These are phyloP conservation scores for Parasitella parasitica DNA, from an alignment of 371 early-diverging fungal species.

Conservation along the genomic window DNA sequence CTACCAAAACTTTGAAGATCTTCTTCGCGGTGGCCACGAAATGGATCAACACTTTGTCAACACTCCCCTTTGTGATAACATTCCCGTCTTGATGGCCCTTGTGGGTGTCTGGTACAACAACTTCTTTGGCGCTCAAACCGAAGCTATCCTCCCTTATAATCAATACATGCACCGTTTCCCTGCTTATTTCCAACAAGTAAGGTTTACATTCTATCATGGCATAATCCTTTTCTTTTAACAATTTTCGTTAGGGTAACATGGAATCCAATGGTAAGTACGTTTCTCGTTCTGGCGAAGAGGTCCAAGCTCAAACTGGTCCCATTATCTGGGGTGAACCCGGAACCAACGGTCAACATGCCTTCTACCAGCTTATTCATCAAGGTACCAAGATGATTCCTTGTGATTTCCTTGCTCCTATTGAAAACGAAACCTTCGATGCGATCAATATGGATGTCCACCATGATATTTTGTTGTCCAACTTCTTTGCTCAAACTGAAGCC, in stretches of 20 bases:
- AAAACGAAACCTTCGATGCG: slow-evolving; percentile 89
- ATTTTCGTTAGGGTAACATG: slow-evolving; percentile 88
- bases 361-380: slow-evolving; percentile 99
- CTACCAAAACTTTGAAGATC: slow-evolving; percentile 91
- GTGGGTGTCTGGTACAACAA: slow-evolving; percentile 99
- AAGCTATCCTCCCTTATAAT: slow-evolving; percentile 98
- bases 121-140: slow-evolving; percentile 93
- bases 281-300: slow-evolving; percentile 75
- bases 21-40: slow-evolving; percentile 92
- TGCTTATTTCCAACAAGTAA: slow-evolving; percentile 96
- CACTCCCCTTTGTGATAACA: slow-evolving; percentile 85
- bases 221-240: neutral
- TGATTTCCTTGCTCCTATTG: slow-evolving; percentile 96
- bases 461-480: slow-evolving; percentile 96
- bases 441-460: slow-evolving; percentile 81
- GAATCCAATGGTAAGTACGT: slow-evolving; percentile 99
- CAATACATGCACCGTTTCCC: slow-evolving; percentile 97
- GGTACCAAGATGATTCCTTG: slow-evolving; percentile 95
- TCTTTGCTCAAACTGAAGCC: slow-evolving; percentile 98
- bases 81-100: slow-evolving; percentile 91
- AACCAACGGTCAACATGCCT: slow-evolving; percentile 99
- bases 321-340: slow-evolving; percentile 99
- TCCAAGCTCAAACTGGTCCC: slow-evolving; percentile 90
- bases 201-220: neutral
- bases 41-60: slow-evolving; percentile 97